Conservation (phyloP, 176 grass and related monocot species). For the Saccharum officinarum region DNA sequence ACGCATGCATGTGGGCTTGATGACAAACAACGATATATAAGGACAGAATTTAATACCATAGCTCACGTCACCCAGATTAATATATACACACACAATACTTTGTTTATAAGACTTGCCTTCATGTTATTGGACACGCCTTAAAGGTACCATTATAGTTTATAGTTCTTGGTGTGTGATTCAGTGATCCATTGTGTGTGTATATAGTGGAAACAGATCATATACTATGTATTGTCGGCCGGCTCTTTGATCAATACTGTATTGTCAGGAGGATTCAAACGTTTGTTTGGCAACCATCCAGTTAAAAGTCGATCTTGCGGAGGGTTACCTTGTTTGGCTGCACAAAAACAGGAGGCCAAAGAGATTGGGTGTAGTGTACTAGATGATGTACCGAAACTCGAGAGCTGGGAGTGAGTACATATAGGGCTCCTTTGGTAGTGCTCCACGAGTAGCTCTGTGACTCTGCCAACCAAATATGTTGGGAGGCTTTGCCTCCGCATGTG, state of each 20-base stretch:
- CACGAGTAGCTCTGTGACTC: no score
- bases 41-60: neutral
- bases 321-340: no score
- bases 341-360: neutral
- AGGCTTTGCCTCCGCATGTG: no score
- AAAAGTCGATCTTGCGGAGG: no score
- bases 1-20: neutral
- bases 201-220: neutral
- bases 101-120: neutral
- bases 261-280: neutral
- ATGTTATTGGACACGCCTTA: conserved; percentile 19
- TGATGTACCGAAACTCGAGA: no score
- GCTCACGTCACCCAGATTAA: neutral
- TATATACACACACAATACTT: neutral
- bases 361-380: neutral
- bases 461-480: no score
- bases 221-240: neutral
- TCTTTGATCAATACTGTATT: neutral
- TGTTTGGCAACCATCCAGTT: neutral
- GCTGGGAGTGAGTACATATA: no score
- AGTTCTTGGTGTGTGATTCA: neutral
- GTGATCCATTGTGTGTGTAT: neutral
- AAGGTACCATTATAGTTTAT: neutral
- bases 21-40: neutral
- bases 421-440: no score